phyloP scores from a whole-genome alignment of 768 basidiomycete genomes.

The Boletus edulis region DNA sequence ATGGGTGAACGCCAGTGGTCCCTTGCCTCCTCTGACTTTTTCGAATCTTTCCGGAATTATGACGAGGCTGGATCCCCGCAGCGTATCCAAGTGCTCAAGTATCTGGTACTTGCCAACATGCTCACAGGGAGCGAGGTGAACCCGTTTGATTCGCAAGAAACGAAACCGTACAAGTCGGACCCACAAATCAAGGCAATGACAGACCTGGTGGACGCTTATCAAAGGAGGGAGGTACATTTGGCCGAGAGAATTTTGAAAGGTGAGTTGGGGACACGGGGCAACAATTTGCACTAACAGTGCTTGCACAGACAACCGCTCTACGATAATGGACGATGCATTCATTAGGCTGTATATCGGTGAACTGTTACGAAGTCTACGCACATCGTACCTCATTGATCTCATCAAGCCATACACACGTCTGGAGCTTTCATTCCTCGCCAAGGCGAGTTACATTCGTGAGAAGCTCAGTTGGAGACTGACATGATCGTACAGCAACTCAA shows the following conservation, averaged over 20 bases:
- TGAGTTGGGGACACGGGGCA: slow-evolving; percentile 31
- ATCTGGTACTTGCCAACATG: slow-evolving; percentile 97
- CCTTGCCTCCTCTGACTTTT: slow-evolving; percentile 95
- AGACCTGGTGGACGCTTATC: slow-evolving; percentile 94
- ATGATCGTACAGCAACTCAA: slow-evolving; percentile 76
- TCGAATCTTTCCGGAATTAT: slow-evolving; percentile 98
- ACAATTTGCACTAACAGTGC: not conserved
- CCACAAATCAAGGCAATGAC: slow-evolving; percentile 99
- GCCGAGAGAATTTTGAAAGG: slow-evolving; percentile 95
- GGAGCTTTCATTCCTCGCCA: slow-evolving; percentile 90
- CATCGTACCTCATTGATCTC: slow-evolving; percentile 95
- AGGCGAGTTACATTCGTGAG: slow-evolving; percentile 45
- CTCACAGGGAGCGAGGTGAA: slow-evolving; percentile 97
- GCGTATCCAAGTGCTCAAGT: slow-evolving; percentile 96
- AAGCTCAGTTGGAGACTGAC: not conserved
- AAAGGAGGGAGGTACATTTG: slow-evolving; percentile 92
- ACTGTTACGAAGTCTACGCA: slow-evolving; percentile 88
- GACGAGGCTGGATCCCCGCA: slow-evolving; percentile 97
- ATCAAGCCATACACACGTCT: slow-evolving; percentile 97
- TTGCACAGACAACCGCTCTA: slow-evolving; percentile 78
- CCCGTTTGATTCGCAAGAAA: slow-evolving; percentile 99
- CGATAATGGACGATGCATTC: slow-evolving; percentile 95
- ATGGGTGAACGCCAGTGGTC: slow-evolving; percentile 99
- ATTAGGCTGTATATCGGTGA: slow-evolving; percentile 97
- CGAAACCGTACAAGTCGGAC: slow-evolving; percentile 96